Evolutionary conservation across 768 basidiomycete species (phyloP), one percentile per base, ranked within the genome.

Genomic region (Termitomyces sp.): DNA sequence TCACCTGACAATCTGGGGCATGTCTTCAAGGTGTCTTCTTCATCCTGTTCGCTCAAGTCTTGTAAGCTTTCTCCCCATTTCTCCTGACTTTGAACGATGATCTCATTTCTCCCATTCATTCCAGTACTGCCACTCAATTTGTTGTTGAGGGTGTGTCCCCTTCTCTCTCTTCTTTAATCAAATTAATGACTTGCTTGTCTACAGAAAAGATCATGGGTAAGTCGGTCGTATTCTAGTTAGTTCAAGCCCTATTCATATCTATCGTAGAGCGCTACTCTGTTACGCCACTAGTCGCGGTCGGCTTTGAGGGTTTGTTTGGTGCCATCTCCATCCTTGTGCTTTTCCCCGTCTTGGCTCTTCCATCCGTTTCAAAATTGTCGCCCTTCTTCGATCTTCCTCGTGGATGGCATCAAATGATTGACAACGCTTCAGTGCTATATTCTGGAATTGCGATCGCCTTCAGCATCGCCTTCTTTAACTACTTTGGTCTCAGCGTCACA

Each of bases 291-390:
- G 84, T 94, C 59, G 95, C 96, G 12, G 97, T 98, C 61, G 95
- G 95, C 26, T 91, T 82, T 62, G 97, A 99, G 74, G 97, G 97
- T 46, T 78, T 95, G 61, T 98, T 96, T 69, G 97, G 97, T 58
- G 76, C 87, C 20, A 64, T 91, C 64, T 89, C 91, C 32, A 88
- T 97, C 66, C 66, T 95, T 43, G 63, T 92, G 46, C 81, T 86
- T 63, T 81, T 97, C 76, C 93, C 94, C 0, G 76, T 97, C 69
- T 79, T 96, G 63, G 82, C 93, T 4, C 79, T 89, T 58, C 79
- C 86, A 48, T 82, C 84, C 40, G 72, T 93, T 66, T 75, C 88
- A 20, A 72, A 86, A 62, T 73, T 82, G 44, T 79, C 87, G 4
- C 77, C 86, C 14, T 87, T 88, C 70, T 97, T 99, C 70, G 94